These are phyloP conservation scores for Endoconidiophora laricicola DNA, from an alignment of 2,329 filamentous ascomycete genomes.

Conservation along the genomic window DNA sequence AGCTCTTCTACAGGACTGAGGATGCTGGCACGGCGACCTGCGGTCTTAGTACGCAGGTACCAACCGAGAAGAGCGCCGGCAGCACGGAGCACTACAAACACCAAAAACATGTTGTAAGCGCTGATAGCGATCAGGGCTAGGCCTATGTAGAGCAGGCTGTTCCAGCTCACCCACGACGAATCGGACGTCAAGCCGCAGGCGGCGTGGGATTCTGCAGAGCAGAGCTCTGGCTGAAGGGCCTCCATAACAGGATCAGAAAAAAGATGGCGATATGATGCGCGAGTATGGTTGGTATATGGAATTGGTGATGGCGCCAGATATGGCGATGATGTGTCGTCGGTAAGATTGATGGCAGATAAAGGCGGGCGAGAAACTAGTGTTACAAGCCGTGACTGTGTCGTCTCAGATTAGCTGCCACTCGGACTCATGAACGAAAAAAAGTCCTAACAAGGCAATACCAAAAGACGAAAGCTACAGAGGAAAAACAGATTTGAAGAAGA, in stretches of 20 bases:
- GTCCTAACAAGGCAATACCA: too few relatives aligned
- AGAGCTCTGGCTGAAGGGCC: not conserved
- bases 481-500: not conserved
- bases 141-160: slow-evolving; percentile 1
- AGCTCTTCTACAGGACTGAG: slow-evolving; percentile 26
- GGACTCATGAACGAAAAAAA: too few relatives aligned
- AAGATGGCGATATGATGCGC: not conserved
- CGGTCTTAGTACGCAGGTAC: slow-evolving; percentile 45
- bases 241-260: not conserved
- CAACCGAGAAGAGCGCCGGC: slow-evolving; percentile 36
- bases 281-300: not conserved
- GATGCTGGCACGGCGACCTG: slow-evolving; percentile 42
- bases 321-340: too few relatives aligned
- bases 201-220: not conserved
- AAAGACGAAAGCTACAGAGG: too few relatives aligned
- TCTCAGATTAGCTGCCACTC: not conserved
- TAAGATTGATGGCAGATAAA: not conserved
- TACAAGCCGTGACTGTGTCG: not conserved
- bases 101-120: slow-evolving; percentile 15
- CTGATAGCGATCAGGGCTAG: slow-evolving; percentile 10
- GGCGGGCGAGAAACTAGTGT: not conserved
- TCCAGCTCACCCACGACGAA: not conserved
- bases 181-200: slow-evolving; percentile 2
- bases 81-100: slow-evolving; percentile 23
- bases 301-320: not conserved